Base-by-base conservation (phyloP, 441 rosid species). In the Sinapis alba region DNA sequence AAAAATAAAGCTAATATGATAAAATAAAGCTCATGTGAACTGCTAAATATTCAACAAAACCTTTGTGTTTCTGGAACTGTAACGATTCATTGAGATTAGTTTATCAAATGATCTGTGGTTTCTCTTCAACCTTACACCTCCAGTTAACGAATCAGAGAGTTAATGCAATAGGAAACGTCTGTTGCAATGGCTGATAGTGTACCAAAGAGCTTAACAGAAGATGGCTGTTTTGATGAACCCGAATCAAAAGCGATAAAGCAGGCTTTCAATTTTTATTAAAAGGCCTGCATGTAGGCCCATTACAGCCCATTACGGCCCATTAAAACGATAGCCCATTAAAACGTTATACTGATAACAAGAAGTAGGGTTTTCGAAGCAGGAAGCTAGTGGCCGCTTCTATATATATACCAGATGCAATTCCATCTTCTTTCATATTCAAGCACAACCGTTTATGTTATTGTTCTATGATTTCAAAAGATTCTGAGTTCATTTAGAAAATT, bases 311-410 rank as follows among this genome's bases (percentile, higher is more conserved):
- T 7, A 19, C n/a, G n/a, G n/a, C n/a, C n/a, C 56, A 38, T 10
- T 7, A 19, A 68, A 19, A 16, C 45, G 10, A n/a, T n/a, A 34
- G 50, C 30, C 57, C 56, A 38, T 10, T 7, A 19, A 68, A 19
- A 16, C 45, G 10, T 8, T 23, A 16, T 18, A 13, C 1, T 61
- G 0, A 18, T 18, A 27, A 50, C n/a, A 15, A 1, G 16, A 69
- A 69, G n/a, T 76, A 76, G 79, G 79, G 79, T 54, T 69, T 68
- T 58, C 2, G 56, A 60, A 60, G 66, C 41, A 58, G 27, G 38
- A 60, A 60, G 41, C 23, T 10, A 1, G 69, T 18, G 34, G 64
- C 69, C 58, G 69, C 57, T 45, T 24, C 23, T 60, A 68, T 75
- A 53, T 67, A 66, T 36, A 63, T 53, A 15, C 21, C 3, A 12